These are phyloP conservation scores for Clathrus columnatus DNA, from an alignment of 768 basidiomycete genomes.

Conservation along the genomic window DNA sequence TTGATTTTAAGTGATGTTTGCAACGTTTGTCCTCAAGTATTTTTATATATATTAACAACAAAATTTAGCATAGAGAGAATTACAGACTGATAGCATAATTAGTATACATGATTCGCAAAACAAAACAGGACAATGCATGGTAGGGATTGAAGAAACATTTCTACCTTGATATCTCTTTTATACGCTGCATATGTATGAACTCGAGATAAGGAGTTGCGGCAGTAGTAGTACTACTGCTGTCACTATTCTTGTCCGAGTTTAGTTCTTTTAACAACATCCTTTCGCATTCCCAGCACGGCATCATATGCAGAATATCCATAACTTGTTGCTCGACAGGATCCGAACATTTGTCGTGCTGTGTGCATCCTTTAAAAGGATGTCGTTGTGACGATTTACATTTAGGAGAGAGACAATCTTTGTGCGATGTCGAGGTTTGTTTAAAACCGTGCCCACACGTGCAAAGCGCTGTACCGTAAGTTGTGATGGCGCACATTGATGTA, in stretches of 20 bases:
- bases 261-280: background rate
- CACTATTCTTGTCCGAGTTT: background rate
- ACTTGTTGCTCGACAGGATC: slow-evolving; percentile 1
- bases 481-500: slow-evolving; percentile 3
- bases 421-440: background rate
- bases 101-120: background rate
- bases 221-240: background rate
- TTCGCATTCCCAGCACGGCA: slow-evolving; percentile 8
- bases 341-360: background rate
- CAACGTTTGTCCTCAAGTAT: background rate
- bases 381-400: background rate
- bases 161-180: background rate
- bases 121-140: background rate
- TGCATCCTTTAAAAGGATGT: background rate
- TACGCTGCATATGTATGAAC: background rate
- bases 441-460: slow-evolving; percentile 7
- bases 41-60: no score
- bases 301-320: background rate
- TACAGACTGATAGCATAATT: no score
- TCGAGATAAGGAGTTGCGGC: background rate
- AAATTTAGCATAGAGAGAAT: no score
- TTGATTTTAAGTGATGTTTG: no score
- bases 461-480: slow-evolving; percentile 1
- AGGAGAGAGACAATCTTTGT: slow-evolving; percentile 3
- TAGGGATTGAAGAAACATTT: background rate